Evolutionary conservation across 2,329 filamentous ascomycete genomes (phyloP).

Genomic region (Cordyceps militaris): DNA sequence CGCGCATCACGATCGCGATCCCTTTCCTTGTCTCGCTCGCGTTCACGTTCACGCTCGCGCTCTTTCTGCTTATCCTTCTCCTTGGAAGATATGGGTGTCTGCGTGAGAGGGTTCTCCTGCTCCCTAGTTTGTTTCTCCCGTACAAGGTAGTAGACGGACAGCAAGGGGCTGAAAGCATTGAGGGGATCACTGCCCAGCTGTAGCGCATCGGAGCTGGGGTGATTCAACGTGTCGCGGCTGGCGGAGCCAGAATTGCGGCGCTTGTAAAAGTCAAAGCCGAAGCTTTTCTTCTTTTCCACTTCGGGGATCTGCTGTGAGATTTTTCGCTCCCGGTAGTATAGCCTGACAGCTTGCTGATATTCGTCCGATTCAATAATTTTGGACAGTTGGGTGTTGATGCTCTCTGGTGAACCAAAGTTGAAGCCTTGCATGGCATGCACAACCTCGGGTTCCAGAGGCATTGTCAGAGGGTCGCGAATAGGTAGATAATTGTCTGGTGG

Average conservation of each 20-base stretch:
- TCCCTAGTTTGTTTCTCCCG: constrained; percentile 88
- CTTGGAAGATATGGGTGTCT: constrained; percentile 40
- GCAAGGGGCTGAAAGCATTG: constrained; percentile 85
- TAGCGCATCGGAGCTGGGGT: constrained; percentile 79
- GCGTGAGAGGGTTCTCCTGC: constrained; percentile 26
- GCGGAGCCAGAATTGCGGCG: constrained; percentile 72
- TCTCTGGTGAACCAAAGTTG: constrained; percentile 84
- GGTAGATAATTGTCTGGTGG: constrained; percentile 88
- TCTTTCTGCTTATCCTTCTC: constrained; percentile 27
- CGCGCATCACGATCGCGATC: constrained; percentile 2
- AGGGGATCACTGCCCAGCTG: constrained; percentile 77
- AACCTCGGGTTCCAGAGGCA: constrained; percentile 76
- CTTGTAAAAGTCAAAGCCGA: constrained; percentile 95
- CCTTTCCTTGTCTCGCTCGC: constrained; percentile 33
- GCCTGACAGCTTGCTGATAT: constrained; percentile 76
- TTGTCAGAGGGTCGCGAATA: constrained; percentile 70
- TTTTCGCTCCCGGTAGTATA: constrained; percentile 61
- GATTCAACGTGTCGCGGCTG: constrained; percentile 79
- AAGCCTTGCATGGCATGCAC: constrained; percentile 95
- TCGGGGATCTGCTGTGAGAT: constrained; percentile 50
- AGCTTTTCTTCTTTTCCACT: constrained; percentile 77
- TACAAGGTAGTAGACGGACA: constrained; percentile 96
- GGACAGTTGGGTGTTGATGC: constrained; percentile 73
- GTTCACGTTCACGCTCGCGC: constrained; percentile 20
- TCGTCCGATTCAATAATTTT: constrained; percentile 89